These are phyloP conservation scores for Phytophthora crassamura DNA, from an alignment of 352 stramenopile genomes.

Conservation along the genomic window DNA sequence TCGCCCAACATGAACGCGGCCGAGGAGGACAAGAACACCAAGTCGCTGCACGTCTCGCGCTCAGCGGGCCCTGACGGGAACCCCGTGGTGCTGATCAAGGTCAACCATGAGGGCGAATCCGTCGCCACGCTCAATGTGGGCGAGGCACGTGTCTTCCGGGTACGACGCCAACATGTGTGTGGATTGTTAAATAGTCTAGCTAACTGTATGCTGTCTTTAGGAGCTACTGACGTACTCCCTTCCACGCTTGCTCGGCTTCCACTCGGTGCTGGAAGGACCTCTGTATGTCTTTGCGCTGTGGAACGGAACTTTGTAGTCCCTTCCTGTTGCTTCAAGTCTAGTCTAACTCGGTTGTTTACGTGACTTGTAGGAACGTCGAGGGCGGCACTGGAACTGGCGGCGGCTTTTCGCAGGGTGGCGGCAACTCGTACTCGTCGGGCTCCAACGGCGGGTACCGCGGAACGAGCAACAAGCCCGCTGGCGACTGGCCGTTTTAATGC, in stretches of 20 bases:
- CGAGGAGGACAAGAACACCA: slow-evolving; percentile 57
- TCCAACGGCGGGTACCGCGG: slow-evolving; percentile 42
- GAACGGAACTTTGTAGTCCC: neutral
- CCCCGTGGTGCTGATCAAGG: slow-evolving; percentile 62
- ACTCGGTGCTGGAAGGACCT: slow-evolving; percentile 75
- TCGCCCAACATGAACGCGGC: slow-evolving; percentile 82
- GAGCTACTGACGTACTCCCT: slow-evolving; percentile 84
- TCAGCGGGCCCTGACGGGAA: slow-evolving; percentile 51
- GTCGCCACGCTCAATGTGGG: slow-evolving; percentile 69
- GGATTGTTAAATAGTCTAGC: neutral
- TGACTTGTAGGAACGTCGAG: slow-evolving; percentile 54
- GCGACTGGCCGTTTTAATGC: slow-evolving; percentile 81
- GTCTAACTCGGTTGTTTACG: slow-evolving; percentile 5
- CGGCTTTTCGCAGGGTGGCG: slow-evolving; percentile 33
- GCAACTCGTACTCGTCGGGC: slow-evolving; percentile 38
- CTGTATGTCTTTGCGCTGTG: slow-evolving; percentile 45
- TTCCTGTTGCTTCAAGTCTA: neutral
- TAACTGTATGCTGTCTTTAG: slow-evolving; percentile 20
- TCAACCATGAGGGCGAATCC: slow-evolving; percentile 56
- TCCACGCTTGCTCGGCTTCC: slow-evolving; percentile 78
- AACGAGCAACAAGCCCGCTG: slow-evolving; percentile 52
- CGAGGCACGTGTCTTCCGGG: slow-evolving; percentile 66
- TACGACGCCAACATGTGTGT: slow-evolving; percentile 9
- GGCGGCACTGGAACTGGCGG: slow-evolving; percentile 29
- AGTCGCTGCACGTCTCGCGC: slow-evolving; percentile 60